These are phyloP conservation scores for Blepharisma stoltei DNA, from an alignment of 73 alveolate species.

Conservation along the genomic window DNA sequence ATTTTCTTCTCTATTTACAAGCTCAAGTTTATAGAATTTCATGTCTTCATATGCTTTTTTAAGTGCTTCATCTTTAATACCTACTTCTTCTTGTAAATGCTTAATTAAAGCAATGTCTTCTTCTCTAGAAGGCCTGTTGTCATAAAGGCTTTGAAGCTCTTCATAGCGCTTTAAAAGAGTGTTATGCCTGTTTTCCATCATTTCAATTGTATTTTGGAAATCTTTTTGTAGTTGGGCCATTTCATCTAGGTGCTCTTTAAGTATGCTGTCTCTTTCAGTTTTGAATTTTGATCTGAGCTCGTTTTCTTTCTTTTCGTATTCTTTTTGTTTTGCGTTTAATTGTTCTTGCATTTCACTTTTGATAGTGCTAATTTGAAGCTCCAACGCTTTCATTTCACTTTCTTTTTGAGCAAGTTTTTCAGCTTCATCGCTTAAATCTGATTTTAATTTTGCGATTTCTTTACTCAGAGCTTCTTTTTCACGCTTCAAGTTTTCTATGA, in stretches of 20 bases:
- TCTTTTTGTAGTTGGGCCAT: slow-evolving; percentile 33
- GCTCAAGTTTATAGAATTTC: slow-evolving; percentile 94
- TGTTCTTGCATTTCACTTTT: slow-evolving; percentile 16
- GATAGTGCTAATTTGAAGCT: slow-evolving; percentile 4
- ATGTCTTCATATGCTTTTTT: slow-evolving; percentile 85
- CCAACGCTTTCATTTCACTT: slow-evolving; percentile 27
- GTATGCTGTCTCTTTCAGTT: slow-evolving; percentile 43
- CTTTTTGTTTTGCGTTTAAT: slow-evolving; percentile 3
- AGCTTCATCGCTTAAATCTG: neutral
- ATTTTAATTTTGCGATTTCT: slow-evolving; percentile 19
- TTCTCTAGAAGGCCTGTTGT: slow-evolving; percentile 73
- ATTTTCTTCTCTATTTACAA: slow-evolving; percentile 89
- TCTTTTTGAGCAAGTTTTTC: slow-evolving; percentile 31
- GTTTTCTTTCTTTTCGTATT: slow-evolving; percentile 43
- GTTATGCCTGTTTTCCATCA: slow-evolving; percentile 58
- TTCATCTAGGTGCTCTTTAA: slow-evolving; percentile 52
- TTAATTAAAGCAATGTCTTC: slow-evolving; percentile 62
- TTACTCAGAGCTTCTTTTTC: too few species aligned
- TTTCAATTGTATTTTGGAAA: slow-evolving; percentile 44
- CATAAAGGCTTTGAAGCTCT: slow-evolving; percentile 60
- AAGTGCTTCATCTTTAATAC: slow-evolving; percentile 59
- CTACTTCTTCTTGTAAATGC: slow-evolving; percentile 50
- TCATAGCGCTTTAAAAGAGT: slow-evolving; percentile 41
- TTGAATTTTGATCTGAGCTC: slow-evolving; percentile 39
- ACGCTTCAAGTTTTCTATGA: neutral